Evolutionary conservation across 2,329 filamentous ascomycete species (phyloP), one percentile per base, ranked within the genome.

Genomic region (Moelleriella libera): DNA sequence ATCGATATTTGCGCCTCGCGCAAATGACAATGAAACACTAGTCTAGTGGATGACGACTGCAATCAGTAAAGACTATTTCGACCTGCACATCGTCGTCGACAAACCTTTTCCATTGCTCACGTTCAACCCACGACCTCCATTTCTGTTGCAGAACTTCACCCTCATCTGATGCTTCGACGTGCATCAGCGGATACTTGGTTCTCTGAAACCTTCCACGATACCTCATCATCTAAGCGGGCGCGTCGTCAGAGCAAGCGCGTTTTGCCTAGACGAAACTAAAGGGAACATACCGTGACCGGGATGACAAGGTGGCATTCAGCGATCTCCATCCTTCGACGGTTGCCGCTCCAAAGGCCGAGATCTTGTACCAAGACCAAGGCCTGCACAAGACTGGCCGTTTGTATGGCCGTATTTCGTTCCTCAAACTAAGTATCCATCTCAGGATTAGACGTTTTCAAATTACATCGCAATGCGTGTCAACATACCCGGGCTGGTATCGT

Each of bases 1-100:
- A 87, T 82, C 2, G 83, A 84, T 4, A 75, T 71, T 50, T 85
- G 79, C 0, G 79, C 70, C 55, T 87, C 83, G 48, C 80, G 72
- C 5, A 82, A 62, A 53, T 83, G 83, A 11, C 76, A 65, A 56
- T 82, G 78, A 50, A 83, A 80, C 3, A 77, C 75, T 2, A 88
- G 72, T 37, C 75, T 74, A 41, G 1, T 5, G 8, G 12, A 32
- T 37, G 30, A 46, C 12, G 6, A 30, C 31, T 39, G 43, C 37
- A 14, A 44, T 29, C 28, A 32, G 43, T 30, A 9, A n/a, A 39
- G 41, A 12, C 41, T 4, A 12, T 42, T 42, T 21, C 28, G 12
- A 8, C 7, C 7, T 42, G 1, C 28, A 12, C 28, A 12, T 42
- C 7, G 12, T 29, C 10, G 34, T 29, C 10, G 29, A 39, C 21